phyloP scores from a whole-genome alignment of 352 stramenopile genomes.

The Phytophthora pseudosyringae region DNA sequence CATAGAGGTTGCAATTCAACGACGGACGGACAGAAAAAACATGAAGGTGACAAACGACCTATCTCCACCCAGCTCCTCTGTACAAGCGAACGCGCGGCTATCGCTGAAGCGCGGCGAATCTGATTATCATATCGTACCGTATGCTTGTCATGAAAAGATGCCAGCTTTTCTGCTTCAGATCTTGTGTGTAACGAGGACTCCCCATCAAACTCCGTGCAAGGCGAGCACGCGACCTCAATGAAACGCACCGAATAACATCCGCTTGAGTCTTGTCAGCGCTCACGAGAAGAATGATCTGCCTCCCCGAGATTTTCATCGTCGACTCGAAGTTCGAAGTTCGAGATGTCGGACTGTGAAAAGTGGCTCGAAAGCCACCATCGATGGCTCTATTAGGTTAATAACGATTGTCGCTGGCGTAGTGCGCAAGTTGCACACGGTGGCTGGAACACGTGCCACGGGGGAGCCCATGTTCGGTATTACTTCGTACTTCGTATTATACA shows the following conservation, averaged over 20 bases:
- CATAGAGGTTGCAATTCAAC: slow-evolving; percentile 33
- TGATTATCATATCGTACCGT: slow-evolving; percentile 1
- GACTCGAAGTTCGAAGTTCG: no score
- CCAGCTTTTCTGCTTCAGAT: slow-evolving; percentile 6
- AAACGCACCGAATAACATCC: slow-evolving; percentile 12
- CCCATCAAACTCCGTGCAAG: slow-evolving; percentile 20
- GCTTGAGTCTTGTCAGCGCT: not conserved
- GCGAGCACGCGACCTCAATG: slow-evolving; percentile 19
- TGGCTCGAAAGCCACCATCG: not conserved
- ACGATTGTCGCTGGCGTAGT: not conserved
- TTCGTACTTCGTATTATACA: no score
- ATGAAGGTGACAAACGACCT: not conserved
- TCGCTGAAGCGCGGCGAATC: not conserved
- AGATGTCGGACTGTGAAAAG: not conserved
- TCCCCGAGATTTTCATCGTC: slow-evolving; percentile 12
- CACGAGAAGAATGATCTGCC: slow-evolving; percentile 13
- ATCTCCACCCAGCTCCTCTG: slow-evolving; percentile 9
- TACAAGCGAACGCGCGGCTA: slow-evolving; percentile 5
- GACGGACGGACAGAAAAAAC: slow-evolving; percentile 26
- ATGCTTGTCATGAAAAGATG: slow-evolving; percentile 7
- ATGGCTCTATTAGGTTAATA: not conserved
- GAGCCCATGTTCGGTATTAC: slow-evolving; percentile 9
- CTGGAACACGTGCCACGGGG: slow-evolving; percentile 2
- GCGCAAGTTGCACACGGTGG: slow-evolving; percentile 7
- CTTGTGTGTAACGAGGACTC: slow-evolving; percentile 15